A percentile compares a stretch with the other conserved stretches of the same genome.
Evolutionary conservation across 108 stramenopile species (phyloP).

Genomic region (Licmophora abbreviata): DNA sequence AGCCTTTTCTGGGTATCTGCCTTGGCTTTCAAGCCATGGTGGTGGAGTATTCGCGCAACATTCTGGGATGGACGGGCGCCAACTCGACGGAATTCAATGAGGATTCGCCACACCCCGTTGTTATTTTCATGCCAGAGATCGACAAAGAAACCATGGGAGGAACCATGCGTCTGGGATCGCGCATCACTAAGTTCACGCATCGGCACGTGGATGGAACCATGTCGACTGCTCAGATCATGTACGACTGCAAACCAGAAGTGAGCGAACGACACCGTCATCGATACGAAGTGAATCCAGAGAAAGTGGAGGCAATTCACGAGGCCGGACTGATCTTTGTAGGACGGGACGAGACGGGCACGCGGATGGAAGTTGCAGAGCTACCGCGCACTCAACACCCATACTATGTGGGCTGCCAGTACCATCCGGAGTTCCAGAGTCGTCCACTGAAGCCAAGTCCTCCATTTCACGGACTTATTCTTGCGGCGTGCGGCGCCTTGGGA

Average conservation of each 20-base stretch:
- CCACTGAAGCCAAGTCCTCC: conserved; percentile 94
- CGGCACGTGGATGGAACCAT: conserved; percentile 29
- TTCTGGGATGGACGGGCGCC: conserved; percentile 76
- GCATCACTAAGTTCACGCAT: conserved; percentile 82
- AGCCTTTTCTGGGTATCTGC: conserved; percentile 91
- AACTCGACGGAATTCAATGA: conserved; percentile 95
- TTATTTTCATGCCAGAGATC: conserved; percentile 99
- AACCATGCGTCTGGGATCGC: conserved; percentile 97
- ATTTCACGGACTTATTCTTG: conserved; percentile 90
- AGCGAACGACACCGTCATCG: neutral
- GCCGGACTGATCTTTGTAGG: conserved; percentile 94
- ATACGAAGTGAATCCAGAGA: conserved; percentile 97
- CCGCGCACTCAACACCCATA: conserved; percentile 84
- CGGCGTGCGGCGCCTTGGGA: conserved; percentile 23
- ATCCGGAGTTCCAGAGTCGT: conserved; percentile 94
- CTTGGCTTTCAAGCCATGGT: conserved; percentile 97
- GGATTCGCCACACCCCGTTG: conserved; percentile 66
- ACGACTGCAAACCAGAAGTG: neutral
- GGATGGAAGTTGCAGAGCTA: conserved; percentile 99
- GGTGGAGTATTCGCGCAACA: conserved; percentile 93
- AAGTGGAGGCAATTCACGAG: conserved; percentile 79
- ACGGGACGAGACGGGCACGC: conserved; percentile 81
- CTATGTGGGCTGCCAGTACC: conserved; percentile 98
- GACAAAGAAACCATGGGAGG: conserved; percentile 96
- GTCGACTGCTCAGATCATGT: conserved; percentile 11